phyloP scores from a whole-genome alignment of 1,284 basidiomycete species.

The Moesziomyces aphidis region DNA sequence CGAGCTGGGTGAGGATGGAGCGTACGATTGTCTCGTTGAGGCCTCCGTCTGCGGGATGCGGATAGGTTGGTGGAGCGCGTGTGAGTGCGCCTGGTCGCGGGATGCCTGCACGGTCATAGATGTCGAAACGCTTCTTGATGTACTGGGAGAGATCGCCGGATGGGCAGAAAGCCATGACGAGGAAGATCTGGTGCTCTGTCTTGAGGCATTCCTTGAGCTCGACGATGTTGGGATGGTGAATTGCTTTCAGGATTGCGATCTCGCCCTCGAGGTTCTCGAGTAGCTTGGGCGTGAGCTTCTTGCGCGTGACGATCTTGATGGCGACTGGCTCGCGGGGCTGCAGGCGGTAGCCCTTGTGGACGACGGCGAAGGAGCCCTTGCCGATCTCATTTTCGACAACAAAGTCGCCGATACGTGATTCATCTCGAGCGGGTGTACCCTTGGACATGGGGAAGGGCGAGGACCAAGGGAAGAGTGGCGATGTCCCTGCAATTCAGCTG shows the following conservation, averaged over 20 bases:
- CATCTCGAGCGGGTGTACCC: slow-evolving; percentile 33
- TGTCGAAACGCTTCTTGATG: slow-evolving; percentile 73
- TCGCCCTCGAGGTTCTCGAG: slow-evolving; percentile 97
- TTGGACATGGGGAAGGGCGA: slow-evolving; percentile 21
- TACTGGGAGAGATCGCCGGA: slow-evolving; percentile 95
- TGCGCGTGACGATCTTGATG: slow-evolving; percentile 92
- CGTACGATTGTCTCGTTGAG: slow-evolving; percentile 90
- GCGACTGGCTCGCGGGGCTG: slow-evolving; percentile 74
- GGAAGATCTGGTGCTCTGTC: slow-evolving; percentile 91
- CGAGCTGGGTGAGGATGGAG: slow-evolving; percentile 94
- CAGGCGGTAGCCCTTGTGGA: slow-evolving; percentile 83
- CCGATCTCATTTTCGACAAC: slow-evolving; percentile 73
- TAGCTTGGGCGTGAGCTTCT: slow-evolving; percentile 89
- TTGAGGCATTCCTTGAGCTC: slow-evolving; percentile 92
- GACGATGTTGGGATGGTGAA: slow-evolving; percentile 93
- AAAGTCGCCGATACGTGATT: slow-evolving; percentile 70
- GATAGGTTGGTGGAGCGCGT: slow-evolving; percentile 74
- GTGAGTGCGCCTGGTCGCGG: slow-evolving; percentile 18
- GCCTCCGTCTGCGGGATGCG: slow-evolving; percentile 89
- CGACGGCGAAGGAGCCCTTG: slow-evolving; percentile 91
- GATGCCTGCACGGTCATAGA: slow-evolving; percentile 40
- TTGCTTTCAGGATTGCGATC: slow-evolving; percentile 94
- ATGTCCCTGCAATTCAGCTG: no score
- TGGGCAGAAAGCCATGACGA: slow-evolving; percentile 97
- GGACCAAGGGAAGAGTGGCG: background rate